Evolutionary conservation across 352 stramenopile species (phyloP), one percentile per base, ranked within the genome.

Genomic region (Sclerospora graminicola): DNA sequence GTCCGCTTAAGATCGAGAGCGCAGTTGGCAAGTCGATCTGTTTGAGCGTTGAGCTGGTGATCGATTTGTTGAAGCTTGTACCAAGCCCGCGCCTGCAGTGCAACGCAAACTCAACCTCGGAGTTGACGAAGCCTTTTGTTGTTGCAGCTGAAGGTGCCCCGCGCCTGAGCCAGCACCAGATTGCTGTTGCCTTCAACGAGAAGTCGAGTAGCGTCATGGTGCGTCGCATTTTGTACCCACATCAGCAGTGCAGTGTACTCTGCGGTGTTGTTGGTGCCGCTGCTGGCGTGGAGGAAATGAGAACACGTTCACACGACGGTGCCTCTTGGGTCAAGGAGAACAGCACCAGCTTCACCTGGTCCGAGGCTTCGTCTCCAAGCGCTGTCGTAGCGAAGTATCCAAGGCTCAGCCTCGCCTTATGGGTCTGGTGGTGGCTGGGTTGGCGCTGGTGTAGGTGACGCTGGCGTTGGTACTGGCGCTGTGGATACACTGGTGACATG

Each of bases 11-110:
- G 26, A 10, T 30, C 26, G 8, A 45, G 44, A 8, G 39, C 40
- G 8, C 48, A 20, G 33, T 45, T 56, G 4, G 48, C 51, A 8
- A 59, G 44, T 4, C 51, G 44, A 33, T 59, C 51, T 5, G 51
- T 44, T 14, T 53, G 39, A 9, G 19, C 38, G 39, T 59, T 59
- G 5, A 19, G 43, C 8, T 46, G n/a, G 1, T 44, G 31, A 29
- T 50, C 51, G 51, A 59, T 54, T 32, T 59, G 51, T 1, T 14
- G 29, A 9, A 48, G 28, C 16, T 24, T 4, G 16, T 38, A 11
- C 15, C 15, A 38, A 8, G 21, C 32, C 1, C 21, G 14, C 3
- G n/a, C 20, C 14, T 14, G 14, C n/a, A 16, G 10, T 4, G 8
- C 21, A 8, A 1, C 18, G n/a, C 37, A 14, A 7, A 23, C 15